A percentile compares a stretch with the other conserved stretches of the same genome.
Evolutionary conservation across 2,329 filamentous ascomycete species (phyloP).

Genomic region (Paracamarosporium sp.): DNA sequence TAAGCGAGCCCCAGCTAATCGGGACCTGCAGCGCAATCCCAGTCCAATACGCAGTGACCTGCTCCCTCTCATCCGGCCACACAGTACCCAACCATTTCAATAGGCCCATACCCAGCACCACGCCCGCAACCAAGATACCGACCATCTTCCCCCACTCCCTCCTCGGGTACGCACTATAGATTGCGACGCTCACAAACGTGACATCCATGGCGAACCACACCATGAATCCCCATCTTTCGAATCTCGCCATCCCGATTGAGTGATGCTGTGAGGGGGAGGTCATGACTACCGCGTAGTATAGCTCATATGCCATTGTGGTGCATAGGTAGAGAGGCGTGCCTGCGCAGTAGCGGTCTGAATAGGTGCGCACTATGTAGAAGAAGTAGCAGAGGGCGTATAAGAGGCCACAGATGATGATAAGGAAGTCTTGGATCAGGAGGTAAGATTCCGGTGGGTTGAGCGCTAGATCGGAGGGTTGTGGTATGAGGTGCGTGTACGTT

Average conservation of each 20-base stretch:
- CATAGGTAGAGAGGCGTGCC: conserved; percentile 40
- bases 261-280: conserved; percentile 41
- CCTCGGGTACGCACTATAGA: conserved; percentile 35
- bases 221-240: conserved; percentile 46
- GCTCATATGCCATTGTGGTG: conserved; percentile 48
- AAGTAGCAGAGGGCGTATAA: conserved; percentile 51
- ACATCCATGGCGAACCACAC: conserved; percentile 48
- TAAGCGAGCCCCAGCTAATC: conserved; percentile 46
- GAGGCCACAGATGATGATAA: conserved; percentile 49
- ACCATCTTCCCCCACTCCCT: conserved; percentile 28
- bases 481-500: conserved; percentile 57
- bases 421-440: conserved; percentile 49
- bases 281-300: conserved; percentile 48
- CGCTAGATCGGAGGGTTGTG: conserved; percentile 57
- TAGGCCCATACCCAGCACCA: conserved; percentile 34
- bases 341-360: conserved; percentile 42
- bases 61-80: conserved; percentile 49
- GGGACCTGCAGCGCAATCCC: conserved; percentile 46
- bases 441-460: conserved; percentile 48
- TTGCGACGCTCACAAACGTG: conserved; percentile 42
- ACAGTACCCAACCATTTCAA: conserved; percentile 31
- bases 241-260: conserved; percentile 7
- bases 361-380: conserved; percentile 48
- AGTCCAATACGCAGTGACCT: conserved; percentile 50
- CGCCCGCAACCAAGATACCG: conserved; percentile 31